Percentiles rank a stretch among this genome's conserved stretches.
These are phyloP conservation scores for Grosmannia clavigera DNA, from an alignment of 2,329 filamentous ascomycete genomes.

Conservation along the genomic window DNA sequence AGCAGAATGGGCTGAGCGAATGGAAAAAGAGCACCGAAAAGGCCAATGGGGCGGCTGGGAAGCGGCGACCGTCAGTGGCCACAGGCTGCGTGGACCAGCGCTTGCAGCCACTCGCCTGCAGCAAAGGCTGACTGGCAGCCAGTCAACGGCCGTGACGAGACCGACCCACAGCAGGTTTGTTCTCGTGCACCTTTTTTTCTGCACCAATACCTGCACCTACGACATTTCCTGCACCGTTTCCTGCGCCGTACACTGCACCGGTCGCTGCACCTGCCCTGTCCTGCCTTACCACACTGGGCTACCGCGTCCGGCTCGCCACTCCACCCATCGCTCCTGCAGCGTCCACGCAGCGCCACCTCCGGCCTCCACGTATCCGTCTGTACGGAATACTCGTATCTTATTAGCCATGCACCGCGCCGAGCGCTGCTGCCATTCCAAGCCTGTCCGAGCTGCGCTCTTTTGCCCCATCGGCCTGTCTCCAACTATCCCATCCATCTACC, in stretches of 20 bases:
- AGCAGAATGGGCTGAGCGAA: not conserved
- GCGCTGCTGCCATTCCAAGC: too few relatives aligned
- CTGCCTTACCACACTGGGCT: not conserved
- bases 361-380: too few relatives aligned
- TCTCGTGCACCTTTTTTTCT: not conserved
- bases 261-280: not conserved
- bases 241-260: not conserved
- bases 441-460: not conserved
- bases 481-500: not conserved
- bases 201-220: not conserved
- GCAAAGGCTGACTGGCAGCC: not conserved
- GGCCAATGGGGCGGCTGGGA: not conserved
- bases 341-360: too few relatives aligned
- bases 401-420: too few relatives aligned
- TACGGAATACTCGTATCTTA: too few relatives aligned
- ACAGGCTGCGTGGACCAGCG: not conserved
- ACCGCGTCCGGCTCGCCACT: too few relatives aligned
- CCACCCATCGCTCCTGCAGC: too few relatives aligned
- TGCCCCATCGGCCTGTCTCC: not conserved
- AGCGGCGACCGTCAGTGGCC: not conserved
- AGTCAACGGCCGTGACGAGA: not conserved
- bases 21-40: not conserved
- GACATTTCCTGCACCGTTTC: not conserved
- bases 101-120: not conserved
- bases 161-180: not conserved